phyloP scores from a whole-genome alignment of 208 protist species.

The Leptomonas pyrrhocoris region DNA sequence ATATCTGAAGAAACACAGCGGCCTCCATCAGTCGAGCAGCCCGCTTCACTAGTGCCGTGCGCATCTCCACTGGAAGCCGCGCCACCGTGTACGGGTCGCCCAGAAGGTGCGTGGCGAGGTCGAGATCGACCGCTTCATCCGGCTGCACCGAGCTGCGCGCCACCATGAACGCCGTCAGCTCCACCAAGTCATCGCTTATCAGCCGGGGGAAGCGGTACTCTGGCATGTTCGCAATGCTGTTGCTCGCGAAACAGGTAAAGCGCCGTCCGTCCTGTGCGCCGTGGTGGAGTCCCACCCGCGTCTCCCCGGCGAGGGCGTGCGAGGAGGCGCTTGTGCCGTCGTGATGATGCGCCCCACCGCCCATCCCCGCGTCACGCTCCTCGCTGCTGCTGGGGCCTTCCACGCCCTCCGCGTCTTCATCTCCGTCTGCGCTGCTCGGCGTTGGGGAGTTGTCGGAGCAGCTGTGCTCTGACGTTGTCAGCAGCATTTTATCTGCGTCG shows the following conservation, averaged over 20 bases:
- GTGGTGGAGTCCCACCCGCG: slow-evolving; percentile 5
- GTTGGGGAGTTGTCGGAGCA: slow-evolving; percentile 36
- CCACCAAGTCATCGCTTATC: slow-evolving; percentile 32
- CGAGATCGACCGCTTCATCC: slow-evolving; percentile 33
- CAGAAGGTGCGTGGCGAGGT: slow-evolving; percentile 31
- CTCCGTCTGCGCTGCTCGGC: slow-evolving; percentile 28
- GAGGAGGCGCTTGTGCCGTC: background rate
- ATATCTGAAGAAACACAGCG: slow-evolving; percentile 56
- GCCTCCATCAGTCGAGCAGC: slow-evolving; percentile 45
- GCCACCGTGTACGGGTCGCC: slow-evolving; percentile 29
- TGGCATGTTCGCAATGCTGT: slow-evolving; percentile 43
- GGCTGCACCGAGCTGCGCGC: slow-evolving; percentile 34
- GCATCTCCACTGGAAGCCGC: slow-evolving; percentile 15
- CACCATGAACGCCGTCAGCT: slow-evolving; percentile 51
- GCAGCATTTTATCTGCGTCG: slow-evolving; percentile 13
- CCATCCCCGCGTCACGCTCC: background rate
- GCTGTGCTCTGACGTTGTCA: slow-evolving; percentile 29
- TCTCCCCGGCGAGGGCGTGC: slow-evolving; percentile 3
- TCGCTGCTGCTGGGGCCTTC: background rate
- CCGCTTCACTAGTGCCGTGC: slow-evolving; percentile 10
- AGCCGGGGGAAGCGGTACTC: slow-evolving; percentile 40
- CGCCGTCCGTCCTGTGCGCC: slow-evolving; percentile 23
- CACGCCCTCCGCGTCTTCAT: slow-evolving; percentile 15
- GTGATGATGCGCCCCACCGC: background rate
- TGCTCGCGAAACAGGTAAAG: slow-evolving; percentile 55